Evolutionary conservation across 768 basidiomycete species (phyloP).

Genomic region (Strobilomyces dryophilus): DNA sequence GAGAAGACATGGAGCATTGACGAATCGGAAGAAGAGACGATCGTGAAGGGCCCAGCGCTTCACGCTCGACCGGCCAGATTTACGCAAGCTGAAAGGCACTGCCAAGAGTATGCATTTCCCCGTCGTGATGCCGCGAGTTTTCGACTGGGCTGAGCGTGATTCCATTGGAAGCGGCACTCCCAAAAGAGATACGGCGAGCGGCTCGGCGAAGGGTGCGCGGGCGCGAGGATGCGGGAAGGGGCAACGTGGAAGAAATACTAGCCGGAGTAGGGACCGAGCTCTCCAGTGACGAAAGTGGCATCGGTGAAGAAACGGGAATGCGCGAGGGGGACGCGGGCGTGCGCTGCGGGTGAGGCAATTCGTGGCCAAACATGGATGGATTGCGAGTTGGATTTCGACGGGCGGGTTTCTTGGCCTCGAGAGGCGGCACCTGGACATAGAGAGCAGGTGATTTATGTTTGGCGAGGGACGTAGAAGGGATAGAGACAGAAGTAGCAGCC

Average conservation of each 20-base stretch:
- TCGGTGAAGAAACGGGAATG: constrained; percentile 29
- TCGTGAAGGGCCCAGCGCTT: constrained; percentile 4
- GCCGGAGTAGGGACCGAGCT: constrained; percentile 6
- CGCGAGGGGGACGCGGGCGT: constrained; percentile 30
- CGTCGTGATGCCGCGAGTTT: constrained; percentile 21
- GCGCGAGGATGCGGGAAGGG: constrained; percentile 16
- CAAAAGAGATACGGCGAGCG: constrained; percentile 65
- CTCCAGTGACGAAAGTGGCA: constrained; percentile 16
- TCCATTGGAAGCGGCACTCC: constrained; percentile 36
- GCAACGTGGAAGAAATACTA: constrained; percentile 11
- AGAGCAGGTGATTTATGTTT: constrained; percentile 15
- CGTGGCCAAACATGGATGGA: constrained; percentile 64
- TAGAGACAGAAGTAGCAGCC: constrained; percentile 26
- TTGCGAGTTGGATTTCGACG: constrained; percentile 50
- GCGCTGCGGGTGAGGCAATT: constrained; percentile 48
- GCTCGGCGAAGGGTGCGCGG: constrained; percentile 31
- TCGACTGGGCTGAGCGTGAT: constrained; percentile 37
- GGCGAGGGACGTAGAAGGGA: constrained; percentile 11
- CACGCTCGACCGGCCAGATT: constrained; percentile 10
- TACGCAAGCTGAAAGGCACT: constrained; percentile 71
- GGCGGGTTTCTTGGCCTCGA: constrained; percentile 29
- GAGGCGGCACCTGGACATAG: constrained; percentile 20
- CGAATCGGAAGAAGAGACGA: neutral
- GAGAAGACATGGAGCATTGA: constrained; percentile 10
- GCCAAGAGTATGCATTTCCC: constrained; percentile 44